Base-by-base conservation (phyloP, 164 flowering plant genomes). In the Cinnamomum chago region DNA sequence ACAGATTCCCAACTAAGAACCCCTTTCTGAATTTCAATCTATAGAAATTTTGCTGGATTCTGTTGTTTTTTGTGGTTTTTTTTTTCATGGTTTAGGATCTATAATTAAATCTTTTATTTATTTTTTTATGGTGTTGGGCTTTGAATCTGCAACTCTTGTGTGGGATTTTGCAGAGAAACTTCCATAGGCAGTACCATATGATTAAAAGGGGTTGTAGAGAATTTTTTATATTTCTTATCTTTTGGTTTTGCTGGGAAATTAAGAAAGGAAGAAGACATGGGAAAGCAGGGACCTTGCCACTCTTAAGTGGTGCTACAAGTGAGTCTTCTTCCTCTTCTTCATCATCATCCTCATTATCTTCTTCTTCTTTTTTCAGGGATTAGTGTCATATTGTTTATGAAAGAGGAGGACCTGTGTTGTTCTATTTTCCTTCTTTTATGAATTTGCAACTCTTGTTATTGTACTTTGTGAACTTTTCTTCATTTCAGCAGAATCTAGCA, bases 211-310 rank as follows among this genome's bases (percentile, higher is more conserved):
- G 62, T 76, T 77, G 72, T 23, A 77, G 72, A 71, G 71, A 73
- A 76, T 33, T n/a, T n/a, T n/a, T n/a, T n/a, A n/a, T n/a, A n/a
- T n/a, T n/a, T n/a, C n/a, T n/a, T n/a, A n/a, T n/a, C 33, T 30
- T 30, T 30, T 30, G 33, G 1, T 30, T 30, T 30, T 30, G 33
- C 33, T 30, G 33, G 14, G 47, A 74, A 22, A 70, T 77, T 75
- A 40, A 73, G 72, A 58, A 77, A 75, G 69, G 58, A 24, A 28
- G 72, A 70, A 80, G 84, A 76, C 25, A 93, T 93, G 98, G 97
- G 97, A 75, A 92, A 93, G 84, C 92, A 93, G 70, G 98, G 98
- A 70, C 98, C 98, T 87, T 93, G 98, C 93, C 85, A 81, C 85
- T 97, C 92, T 88, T 92, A 1, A 25, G 98, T 88, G 95, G 97